Conservation (phyloP, 192 early-diverging fungal species). For the Coemansia sp. region DNA sequence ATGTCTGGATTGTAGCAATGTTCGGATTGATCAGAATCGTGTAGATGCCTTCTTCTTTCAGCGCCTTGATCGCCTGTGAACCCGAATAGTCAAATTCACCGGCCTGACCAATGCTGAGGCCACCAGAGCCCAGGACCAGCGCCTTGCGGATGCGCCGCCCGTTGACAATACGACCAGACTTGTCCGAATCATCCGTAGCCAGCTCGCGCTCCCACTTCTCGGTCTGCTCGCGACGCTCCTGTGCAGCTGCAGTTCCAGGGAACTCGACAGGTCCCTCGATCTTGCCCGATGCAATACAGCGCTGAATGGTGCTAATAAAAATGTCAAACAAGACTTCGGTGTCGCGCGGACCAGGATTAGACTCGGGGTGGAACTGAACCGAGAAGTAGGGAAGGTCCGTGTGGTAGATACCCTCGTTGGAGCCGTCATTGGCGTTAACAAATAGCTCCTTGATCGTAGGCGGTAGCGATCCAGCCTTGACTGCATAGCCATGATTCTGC, state of each 20-base stretch:
- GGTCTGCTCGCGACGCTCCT: slow-evolving; percentile 32
- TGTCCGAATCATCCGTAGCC: slow-evolving; percentile 39
- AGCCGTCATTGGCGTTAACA: slow-evolving; percentile 97
- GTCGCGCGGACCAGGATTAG: slow-evolving; percentile 92
- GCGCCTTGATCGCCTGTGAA: slow-evolving; percentile 95
- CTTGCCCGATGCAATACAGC: slow-evolving; percentile 66
- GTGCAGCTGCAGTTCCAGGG: slow-evolving; percentile 57
- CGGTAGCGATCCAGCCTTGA: slow-evolving; percentile 77
- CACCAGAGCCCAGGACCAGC: slow-evolving; percentile 93
- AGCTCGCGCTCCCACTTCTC: slow-evolving; percentile 50
- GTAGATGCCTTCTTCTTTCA: slow-evolving; percentile 95
- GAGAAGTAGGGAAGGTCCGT: slow-evolving; percentile 88
- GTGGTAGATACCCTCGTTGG: slow-evolving; percentile 98
- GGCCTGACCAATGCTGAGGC: slow-evolving; percentile 96
- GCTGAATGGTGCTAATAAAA: slow-evolving; percentile 76
- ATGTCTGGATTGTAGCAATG: slow-evolving; percentile 99
- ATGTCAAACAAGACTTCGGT: slow-evolving; percentile 97
- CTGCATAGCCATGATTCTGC: slow-evolving; percentile 98
- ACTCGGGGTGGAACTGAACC: slow-evolving; percentile 99
- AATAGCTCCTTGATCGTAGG: slow-evolving; percentile 75
- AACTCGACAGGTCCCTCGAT: slow-evolving; percentile 71
- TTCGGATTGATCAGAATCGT: slow-evolving; percentile 99
- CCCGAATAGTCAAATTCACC: slow-evolving; percentile 99
- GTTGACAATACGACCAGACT: slow-evolving; percentile 52
- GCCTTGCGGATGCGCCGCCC: slow-evolving; percentile 84